Conservation (phyloP, 345 rosid genomes). For the Bruguiera parviflora region DNA sequence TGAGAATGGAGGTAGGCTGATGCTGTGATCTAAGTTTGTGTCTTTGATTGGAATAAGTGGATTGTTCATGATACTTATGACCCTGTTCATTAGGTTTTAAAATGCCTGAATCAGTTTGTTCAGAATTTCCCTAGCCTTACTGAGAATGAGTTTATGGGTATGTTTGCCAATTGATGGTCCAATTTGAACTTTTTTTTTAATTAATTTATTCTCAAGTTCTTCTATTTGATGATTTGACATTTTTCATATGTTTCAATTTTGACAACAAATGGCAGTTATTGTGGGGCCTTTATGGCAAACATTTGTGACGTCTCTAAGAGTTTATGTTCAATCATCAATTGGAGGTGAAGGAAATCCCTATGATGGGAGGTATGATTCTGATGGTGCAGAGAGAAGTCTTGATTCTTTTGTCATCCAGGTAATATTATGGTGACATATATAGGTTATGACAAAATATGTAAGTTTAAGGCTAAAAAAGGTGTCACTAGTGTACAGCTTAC, state of each 20-base stretch:
- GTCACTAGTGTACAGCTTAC: too few species aligned
- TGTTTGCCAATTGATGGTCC: slow-evolving; percentile 18
- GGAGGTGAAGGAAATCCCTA: slow-evolving; percentile 70
- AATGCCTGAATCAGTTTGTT: slow-evolving; percentile 88
- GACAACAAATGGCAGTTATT: slow-evolving; percentile 51
- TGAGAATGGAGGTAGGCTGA: slow-evolving; percentile 77
- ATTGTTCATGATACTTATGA: not conserved
- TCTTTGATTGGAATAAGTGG: slow-evolving; percentile 3
- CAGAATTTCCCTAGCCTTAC: slow-evolving; percentile 69
- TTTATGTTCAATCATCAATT: slow-evolving; percentile 66
- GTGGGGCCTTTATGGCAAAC: slow-evolving; percentile 90
- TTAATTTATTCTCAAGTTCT: slow-evolving; percentile 3
- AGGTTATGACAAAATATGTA: not conserved
- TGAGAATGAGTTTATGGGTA: slow-evolving; percentile 70
- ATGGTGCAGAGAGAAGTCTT: slow-evolving; percentile 89
- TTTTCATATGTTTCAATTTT: slow-evolving; percentile 6
- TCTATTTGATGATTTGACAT: slow-evolving; percentile 9
- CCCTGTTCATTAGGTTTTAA: slow-evolving; percentile 56
- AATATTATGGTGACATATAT: slow-evolving; percentile 8
- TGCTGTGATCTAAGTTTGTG: slow-evolving; percentile 15
- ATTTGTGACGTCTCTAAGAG: slow-evolving; percentile 68
- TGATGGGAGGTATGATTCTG: slow-evolving; percentile 87
- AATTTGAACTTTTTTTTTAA: not conserved
- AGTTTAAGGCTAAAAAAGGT: too few species aligned
- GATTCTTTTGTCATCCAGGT: slow-evolving; percentile 93